These are phyloP conservation scores for Tephrocybe sp. DNA, from an alignment of 768 basidiomycete species.

Conservation along the genomic window DNA sequence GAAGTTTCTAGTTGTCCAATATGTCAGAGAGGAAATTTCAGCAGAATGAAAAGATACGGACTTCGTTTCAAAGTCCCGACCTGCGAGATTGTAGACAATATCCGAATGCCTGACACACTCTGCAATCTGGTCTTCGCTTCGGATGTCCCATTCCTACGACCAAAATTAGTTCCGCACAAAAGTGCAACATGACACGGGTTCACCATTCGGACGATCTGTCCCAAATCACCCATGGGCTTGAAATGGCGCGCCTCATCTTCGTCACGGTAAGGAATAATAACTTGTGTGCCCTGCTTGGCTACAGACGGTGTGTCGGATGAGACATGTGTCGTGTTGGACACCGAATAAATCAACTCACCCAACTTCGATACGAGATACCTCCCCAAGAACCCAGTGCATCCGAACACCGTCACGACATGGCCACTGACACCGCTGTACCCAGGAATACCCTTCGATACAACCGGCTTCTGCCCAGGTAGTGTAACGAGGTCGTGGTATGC, in stretches of 20 bases:
- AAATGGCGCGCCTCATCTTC: slow-evolving; percentile 90
- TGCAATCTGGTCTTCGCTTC: slow-evolving; percentile 86
- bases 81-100: slow-evolving; percentile 94
- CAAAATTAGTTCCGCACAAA: slow-evolving; percentile 10
- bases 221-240: slow-evolving; percentile 94
- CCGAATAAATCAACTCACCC: slow-evolving; percentile 47
- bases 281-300: slow-evolving; percentile 92
- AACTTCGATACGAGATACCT: slow-evolving; percentile 93
- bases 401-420: slow-evolving; percentile 95
- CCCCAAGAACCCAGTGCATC: slow-evolving; percentile 93
- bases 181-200: slow-evolving; percentile 15
- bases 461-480: slow-evolving; percentile 59
- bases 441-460: slow-evolving; percentile 74
- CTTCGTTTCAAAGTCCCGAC: slow-evolving; percentile 96
- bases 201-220: slow-evolving; percentile 95
- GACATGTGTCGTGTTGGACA: background rate
- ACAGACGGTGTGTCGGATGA: slow-evolving; percentile 10
- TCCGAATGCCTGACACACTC: slow-evolving; percentile 95
- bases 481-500: slow-evolving; percentile 71
- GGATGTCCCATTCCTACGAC: slow-evolving; percentile 90
- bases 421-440: slow-evolving; percentile 89
- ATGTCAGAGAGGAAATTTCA: slow-evolving; percentile 4
- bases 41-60: slow-evolving; percentile 33
- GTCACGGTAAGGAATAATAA: slow-evolving; percentile 93
- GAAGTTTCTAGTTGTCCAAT: slow-evolving; percentile 69